These are phyloP conservation scores for Moniliophthora roreri DNA, from an alignment of 1,284 basidiomycete genomes.

Conservation along the genomic window DNA sequence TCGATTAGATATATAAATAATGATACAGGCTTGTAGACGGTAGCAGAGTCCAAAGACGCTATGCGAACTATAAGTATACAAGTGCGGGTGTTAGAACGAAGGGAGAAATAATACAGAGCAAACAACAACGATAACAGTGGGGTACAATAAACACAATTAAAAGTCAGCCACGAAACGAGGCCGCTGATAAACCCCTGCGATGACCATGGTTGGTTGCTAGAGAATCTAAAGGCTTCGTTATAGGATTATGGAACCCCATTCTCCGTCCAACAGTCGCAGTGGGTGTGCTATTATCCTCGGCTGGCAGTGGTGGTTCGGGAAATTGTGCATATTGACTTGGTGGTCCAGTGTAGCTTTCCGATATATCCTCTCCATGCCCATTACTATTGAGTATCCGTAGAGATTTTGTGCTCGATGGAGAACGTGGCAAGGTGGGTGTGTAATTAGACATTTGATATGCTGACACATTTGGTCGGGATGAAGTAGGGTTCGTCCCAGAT, in stretches of 20 bases:
- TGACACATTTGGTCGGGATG: slow-evolving; percentile 36
- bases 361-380: slow-evolving; percentile 42
- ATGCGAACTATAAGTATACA: background rate
- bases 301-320: slow-evolving; percentile 55
- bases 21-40: background rate
- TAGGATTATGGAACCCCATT: slow-evolving; percentile 64
- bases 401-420: slow-evolving; percentile 51
- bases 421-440: slow-evolving; percentile 35
- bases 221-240: slow-evolving; percentile 52
- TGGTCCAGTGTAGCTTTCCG: slow-evolving; percentile 57
- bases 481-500: slow-evolving; percentile 65
- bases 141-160: slow-evolving; percentile 4
- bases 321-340: slow-evolving; percentile 69
- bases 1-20: slow-evolving; percentile 5
- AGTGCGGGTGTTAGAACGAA: background rate
- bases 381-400: slow-evolving; percentile 34
- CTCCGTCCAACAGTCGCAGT: slow-evolving; percentile 46
- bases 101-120: slow-evolving; percentile 19
- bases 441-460: slow-evolving; percentile 30
- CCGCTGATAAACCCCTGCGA: slow-evolving; percentile 61
- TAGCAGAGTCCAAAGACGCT: background rate
- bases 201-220: slow-evolving; percentile 44
- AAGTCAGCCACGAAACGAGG: slow-evolving; percentile 49
- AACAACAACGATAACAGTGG: slow-evolving; percentile 17
- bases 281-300: slow-evolving; percentile 41